Evolutionary conservation across 2,329 filamentous ascomycete genomes (phyloP), one percentile per base, ranked within the genome.

Genomic region (Xylaria sp.): DNA sequence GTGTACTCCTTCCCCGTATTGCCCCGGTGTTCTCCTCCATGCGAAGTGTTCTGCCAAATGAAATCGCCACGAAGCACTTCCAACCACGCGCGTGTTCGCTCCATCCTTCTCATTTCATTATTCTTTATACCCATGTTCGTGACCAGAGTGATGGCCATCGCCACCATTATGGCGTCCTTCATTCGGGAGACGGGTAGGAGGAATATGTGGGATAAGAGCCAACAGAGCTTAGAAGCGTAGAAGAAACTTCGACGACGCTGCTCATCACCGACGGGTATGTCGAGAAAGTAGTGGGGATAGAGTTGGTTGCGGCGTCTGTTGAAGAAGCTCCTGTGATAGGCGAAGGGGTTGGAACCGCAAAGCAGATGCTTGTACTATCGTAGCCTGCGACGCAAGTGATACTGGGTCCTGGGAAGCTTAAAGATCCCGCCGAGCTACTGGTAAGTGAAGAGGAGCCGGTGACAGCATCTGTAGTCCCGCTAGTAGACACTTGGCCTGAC

Each of bases 351-450:
- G 46, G 13, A 12, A 63, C 39, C 6, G 59, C 25, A 31, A 65
- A 70, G 60, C 70, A 72, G 48, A 64, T 7, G n/a, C 62, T 69
- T n/a, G 66, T 41, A n/a, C 44, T 34, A 9, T 55, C 69, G 13
- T 73, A 71, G 5, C 54, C 71, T 12, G 48, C 51, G 9, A 71
- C 46, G 41, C 69, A 73, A 25, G 69, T 72, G 7, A 60, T 70
- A 56, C 56, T 66, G 20, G 20, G 52, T 61, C 41, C 55, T 31
- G 34, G 15, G 25, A 55, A 23, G 44, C 61, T 66, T 10, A 62
- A 44, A 15, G 62, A 10, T 7, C 8, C 13, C 15, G 20, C 39
- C 7, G 52, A 34, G 57, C 57, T 66, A 31, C 63, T 60, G 9
- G 65, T 58, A 54, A 51, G 41, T 15, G 56, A 65, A 41, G 67